Conservation (phyloP, 352 stramenopile genomes). For the Phytophthora constricta region DNA sequence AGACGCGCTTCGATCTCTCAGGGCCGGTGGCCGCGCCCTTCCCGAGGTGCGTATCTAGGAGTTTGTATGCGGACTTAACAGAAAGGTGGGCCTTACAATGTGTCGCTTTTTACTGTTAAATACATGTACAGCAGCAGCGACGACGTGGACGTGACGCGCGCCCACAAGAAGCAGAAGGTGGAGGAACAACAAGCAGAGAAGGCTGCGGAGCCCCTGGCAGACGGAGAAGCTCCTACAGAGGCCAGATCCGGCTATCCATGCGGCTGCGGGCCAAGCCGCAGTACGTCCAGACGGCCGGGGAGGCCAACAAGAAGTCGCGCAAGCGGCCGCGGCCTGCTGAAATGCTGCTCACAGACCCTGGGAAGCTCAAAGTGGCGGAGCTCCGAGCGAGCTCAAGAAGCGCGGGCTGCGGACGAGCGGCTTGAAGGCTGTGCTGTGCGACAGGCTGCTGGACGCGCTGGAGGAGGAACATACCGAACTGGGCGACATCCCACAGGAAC, state of each 20-base stretch:
- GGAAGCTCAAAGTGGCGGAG: constrained; percentile 56
- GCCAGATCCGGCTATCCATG: constrained; percentile 17
- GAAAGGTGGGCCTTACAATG: too few relatives aligned
- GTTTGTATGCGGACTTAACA: too few relatives aligned
- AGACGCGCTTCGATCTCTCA: too few relatives aligned
- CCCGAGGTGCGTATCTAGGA: too few relatives aligned
- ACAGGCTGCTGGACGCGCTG: constrained; percentile 57
- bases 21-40: too few relatives aligned
- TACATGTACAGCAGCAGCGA: neutral
- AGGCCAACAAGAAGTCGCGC: constrained; percentile 36
- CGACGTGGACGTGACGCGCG: neutral
- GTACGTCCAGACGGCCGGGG: constrained; percentile 5
- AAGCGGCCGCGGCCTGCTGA: constrained; percentile 45
- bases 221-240: neutral
- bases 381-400: constrained; percentile 67
- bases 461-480: constrained; percentile 38
- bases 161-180: neutral
- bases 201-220: neutral
- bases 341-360: constrained; percentile 18
- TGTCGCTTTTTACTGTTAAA: too few relatives aligned
- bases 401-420: constrained; percentile 58
- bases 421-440: constrained; percentile 57
- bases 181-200: neutral
- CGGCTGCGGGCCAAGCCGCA: constrained; percentile 5
- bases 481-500: constrained; percentile 22